A percentile compares a stretch with the other conserved stretches of the same genome.
Conservation (phyloP, 352 stramenopile genomes). For the Pythium coloratum region DNA sequence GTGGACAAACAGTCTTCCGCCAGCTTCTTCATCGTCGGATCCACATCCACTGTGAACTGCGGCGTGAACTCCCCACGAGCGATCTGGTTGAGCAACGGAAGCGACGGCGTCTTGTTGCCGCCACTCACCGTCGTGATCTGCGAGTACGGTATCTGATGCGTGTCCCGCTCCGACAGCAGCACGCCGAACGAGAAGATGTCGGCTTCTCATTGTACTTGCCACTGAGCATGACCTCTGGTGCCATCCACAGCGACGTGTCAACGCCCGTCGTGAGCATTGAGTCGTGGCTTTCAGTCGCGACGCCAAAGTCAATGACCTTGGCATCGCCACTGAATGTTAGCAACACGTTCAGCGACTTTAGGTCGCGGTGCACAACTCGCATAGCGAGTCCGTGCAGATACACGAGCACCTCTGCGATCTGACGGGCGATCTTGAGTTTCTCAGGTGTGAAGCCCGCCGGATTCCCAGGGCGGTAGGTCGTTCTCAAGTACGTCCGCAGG, state of each 20-base stretch:
- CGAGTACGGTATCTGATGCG: neutral
- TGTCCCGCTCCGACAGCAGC: neutral
- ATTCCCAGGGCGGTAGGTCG: constrained; percentile 9
- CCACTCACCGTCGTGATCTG: neutral
- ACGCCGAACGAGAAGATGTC: neutral
- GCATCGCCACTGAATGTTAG: neutral
- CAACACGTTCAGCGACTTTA: neutral
- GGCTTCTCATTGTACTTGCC: neutral
- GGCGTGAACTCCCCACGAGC: no score
- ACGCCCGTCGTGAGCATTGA: neutral
- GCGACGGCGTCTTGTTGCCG: no score
- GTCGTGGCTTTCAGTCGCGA: neutral
- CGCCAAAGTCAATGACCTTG: constrained; percentile 5
- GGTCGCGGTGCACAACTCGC: neutral
- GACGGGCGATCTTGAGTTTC: constrained; percentile 2
- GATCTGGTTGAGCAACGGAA: no score
- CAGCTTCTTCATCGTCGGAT: no score
- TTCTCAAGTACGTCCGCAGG: constrained; percentile 28
- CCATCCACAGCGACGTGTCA: neutral
- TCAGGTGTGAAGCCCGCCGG: neutral
- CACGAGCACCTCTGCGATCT: neutral
- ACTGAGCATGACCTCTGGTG: neutral
- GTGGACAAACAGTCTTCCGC: no score
- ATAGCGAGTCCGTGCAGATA: neutral
- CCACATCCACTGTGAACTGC: no score